Base-by-base conservation (phyloP, 495 filamentous ascomycete genomes). In the Bathelium albidoporum region DNA sequence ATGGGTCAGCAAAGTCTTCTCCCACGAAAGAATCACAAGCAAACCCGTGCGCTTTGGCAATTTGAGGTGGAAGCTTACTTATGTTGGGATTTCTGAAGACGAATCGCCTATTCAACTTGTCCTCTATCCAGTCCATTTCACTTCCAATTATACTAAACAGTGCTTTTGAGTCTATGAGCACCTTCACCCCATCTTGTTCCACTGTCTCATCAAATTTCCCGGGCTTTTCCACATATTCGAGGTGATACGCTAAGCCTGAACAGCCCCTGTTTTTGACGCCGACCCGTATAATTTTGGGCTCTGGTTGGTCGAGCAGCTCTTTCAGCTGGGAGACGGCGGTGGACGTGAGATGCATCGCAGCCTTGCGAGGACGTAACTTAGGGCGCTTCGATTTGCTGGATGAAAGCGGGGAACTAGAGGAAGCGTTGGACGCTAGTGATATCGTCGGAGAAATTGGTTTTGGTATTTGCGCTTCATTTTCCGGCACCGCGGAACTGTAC, bases 81-180 rank as follows among this genome's bases (percentile, higher is more conserved):
- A 97, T 97, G 73, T 98, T 98, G 32, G 94, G 94, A 76, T 98
- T 98, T 71, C 84, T 84, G 75, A 98, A 98, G 64, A 96, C 85
- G 78, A 98, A 98, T 69, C 87, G 79, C 71, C 87, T 81, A 72
- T 84, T 95, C 69, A 98, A 73, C 75, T 93, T 95, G 70, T 97
- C 95, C 75, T 97, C 92, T 1, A 93, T 83, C 93, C 92, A 98
- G 72, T 98, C 94, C 94, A 98, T 98, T 80, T 97, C 94, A 69
- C 89, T 96, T 10, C 95, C 94, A 73, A 98, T 96, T 49, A 98
- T 96, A 72, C 90, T 96, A 69, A 98, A 94, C 63, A 98, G 77
- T 64, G 94, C 94, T 77, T 96, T 97, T 77, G 88, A 91, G 76
- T 98, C 94, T 61, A 98, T 90, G 74, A 98, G 70, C 34, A 98